phyloP scores from a whole-genome alignment of 495 filamentous ascomycete species.

The Annulohypoxylon bovei region DNA sequence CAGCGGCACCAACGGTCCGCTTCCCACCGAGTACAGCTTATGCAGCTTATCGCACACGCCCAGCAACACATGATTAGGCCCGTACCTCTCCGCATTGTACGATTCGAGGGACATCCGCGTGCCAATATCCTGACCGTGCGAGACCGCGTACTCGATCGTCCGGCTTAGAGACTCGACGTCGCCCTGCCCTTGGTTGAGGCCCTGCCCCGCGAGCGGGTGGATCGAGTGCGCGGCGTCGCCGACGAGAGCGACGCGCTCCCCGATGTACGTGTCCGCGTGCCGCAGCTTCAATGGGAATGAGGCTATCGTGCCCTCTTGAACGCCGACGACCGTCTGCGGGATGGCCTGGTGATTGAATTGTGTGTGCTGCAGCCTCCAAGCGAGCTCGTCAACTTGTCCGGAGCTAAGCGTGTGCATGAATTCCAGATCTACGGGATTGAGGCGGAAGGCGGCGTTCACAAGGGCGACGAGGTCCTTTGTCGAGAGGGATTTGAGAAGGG shows the following conservation, averaged over 20 bases:
- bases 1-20: conserved; percentile 77
- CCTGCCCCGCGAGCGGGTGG: conserved; percentile 94
- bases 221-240: conserved; percentile 96
- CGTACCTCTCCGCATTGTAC: conserved; percentile 82
- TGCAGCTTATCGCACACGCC: conserved; percentile 94
- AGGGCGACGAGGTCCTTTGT: conserved; percentile 79
- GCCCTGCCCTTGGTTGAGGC: conserved; percentile 90
- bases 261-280: conserved; percentile 91
- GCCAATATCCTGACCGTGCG: conserved; percentile 87
- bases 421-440: conserved; percentile 77
- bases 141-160: conserved; percentile 79
- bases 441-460: conserved; percentile 93
- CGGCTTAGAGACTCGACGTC: conserved; percentile 81
- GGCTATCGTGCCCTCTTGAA: conserved; percentile 84
- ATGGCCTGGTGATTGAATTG: conserved; percentile 57
- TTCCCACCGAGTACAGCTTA: conserved; percentile 84
- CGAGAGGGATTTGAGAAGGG: conserved; percentile 79
- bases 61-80: conserved; percentile 83
- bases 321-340: conserved; percentile 63
- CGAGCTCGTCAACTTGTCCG: conserved; percentile 76
- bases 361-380: conserved; percentile 82
- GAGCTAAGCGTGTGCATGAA: conserved; percentile 75
- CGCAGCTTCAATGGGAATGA: conserved; percentile 91
- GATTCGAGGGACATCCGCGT: conserved; percentile 74
- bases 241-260: conserved; percentile 84